Conservation (phyloP, 805 yeast genomes). For the Suhomyces sp. region DNA sequence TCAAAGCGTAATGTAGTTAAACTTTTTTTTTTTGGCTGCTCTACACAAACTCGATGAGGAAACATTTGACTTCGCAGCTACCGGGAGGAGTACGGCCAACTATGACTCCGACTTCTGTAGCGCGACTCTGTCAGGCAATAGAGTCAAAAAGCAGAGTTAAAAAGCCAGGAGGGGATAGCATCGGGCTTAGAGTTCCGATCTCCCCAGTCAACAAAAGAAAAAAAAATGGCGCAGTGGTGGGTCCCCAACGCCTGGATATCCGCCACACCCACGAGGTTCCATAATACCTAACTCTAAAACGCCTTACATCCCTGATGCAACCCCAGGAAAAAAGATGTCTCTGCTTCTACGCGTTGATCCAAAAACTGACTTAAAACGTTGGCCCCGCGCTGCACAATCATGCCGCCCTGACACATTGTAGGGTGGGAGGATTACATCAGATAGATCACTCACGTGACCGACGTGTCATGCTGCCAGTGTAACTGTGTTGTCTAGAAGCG, state of each 20-base stretch:
- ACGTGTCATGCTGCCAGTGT: neutral
- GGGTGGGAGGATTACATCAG: neutral
- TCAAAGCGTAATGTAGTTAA: neutral
- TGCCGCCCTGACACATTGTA: neutral
- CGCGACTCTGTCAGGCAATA: neutral
- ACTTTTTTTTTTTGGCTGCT: neutral
- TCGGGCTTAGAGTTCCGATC: neutral
- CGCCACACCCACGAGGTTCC: neutral
- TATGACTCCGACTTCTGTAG: neutral
- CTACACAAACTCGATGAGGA: neutral
- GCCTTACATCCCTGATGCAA: neutral
- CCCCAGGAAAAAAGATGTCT: neutral
- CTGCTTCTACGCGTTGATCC: neutral
- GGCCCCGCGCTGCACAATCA: neutral
- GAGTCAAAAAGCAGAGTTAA: neutral
- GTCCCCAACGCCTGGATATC: neutral
- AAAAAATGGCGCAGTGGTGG: neutral
- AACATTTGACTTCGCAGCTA: slow-evolving; percentile 4
- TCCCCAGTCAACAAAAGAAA: neutral
- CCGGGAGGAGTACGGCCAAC: neutral
- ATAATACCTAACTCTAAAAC: neutral
- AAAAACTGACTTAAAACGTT: neutral
- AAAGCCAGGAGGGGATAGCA: neutral
- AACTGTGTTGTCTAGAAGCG: neutral
- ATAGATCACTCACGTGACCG: neutral